phyloP scores from a whole-genome alignment of 257 asterid genomes.

The Paraleonurus japonicus region DNA sequence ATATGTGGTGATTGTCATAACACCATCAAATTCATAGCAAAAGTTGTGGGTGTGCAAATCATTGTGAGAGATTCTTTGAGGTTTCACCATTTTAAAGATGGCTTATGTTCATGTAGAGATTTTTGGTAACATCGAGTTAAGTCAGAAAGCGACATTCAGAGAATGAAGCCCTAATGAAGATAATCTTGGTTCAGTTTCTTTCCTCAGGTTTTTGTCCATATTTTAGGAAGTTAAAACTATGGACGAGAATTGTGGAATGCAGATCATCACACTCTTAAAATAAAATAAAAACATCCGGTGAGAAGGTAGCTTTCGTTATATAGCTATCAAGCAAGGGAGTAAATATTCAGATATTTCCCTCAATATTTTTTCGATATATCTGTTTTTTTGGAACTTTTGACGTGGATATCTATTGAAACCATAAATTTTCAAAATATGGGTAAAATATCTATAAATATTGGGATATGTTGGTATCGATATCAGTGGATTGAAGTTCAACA shows the following conservation, averaged over 20 bases:
- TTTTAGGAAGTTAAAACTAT: neutral
- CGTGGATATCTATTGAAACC: no score
- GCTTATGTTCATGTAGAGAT: conserved; percentile 50
- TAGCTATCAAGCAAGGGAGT: neutral
- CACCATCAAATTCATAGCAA: conserved; percentile 55
- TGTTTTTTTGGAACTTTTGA: no score
- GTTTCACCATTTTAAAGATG: conserved; percentile 53
- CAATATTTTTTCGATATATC: no score
- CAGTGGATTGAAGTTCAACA: no score
- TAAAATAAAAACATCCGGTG: neutral
- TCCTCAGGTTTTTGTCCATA: neutral
- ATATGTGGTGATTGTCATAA: conserved; percentile 52
- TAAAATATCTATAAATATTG: no score
- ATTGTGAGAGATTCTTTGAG: conserved; percentile 49
- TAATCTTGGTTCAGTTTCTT: neutral
- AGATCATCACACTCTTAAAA: neutral
- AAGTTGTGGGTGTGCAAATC: conserved; percentile 33
- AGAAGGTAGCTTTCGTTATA: neutral
- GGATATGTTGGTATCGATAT: no score
- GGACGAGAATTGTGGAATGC: neutral
- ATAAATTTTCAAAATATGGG: no score
- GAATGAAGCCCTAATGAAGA: no score
- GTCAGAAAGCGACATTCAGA: neutral
- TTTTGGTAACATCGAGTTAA: conserved; percentile 47
- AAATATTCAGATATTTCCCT: no score